Conservation (phyloP, 257 asterid genomes). For the Ehretia macrophylla region DNA sequence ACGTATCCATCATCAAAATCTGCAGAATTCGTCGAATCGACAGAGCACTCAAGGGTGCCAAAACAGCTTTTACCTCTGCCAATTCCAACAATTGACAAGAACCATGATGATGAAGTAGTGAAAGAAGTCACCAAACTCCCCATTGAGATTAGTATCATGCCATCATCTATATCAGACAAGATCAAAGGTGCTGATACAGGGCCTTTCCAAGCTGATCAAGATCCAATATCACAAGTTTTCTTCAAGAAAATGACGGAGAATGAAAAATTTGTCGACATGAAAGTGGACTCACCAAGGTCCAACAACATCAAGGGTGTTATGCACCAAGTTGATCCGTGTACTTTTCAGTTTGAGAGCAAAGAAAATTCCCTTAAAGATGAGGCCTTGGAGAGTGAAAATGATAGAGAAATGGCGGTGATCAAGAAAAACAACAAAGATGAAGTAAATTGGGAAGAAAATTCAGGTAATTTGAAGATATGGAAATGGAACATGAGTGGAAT, state of each 20-base stretch:
- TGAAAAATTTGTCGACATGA: constrained; percentile 67
- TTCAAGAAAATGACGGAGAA: constrained; percentile 64
- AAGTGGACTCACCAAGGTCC: constrained; percentile 61
- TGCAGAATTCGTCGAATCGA: constrained; percentile 31
- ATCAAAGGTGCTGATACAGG: background rate
- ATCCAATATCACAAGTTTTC: constrained; percentile 63
- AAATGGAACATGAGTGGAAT: constrained; percentile 64
- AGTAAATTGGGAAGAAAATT: constrained; percentile 8
- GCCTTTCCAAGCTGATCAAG: constrained; percentile 26
- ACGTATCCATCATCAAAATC: constrained; percentile 33
- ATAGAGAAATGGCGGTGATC: constrained; percentile 17
- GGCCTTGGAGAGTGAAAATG: constrained; percentile 12
- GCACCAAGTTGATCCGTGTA: constrained; percentile 30
- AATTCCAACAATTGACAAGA: constrained; percentile 8
- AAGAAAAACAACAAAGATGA: constrained; percentile 4
- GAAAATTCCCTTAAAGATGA: constrained; percentile 18
- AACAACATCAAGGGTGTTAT: constrained; percentile 19
- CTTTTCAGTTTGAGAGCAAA: constrained; percentile 37
- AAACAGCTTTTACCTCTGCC: constrained; percentile 31
- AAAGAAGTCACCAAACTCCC: constrained; percentile 13
- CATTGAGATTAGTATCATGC: constrained; percentile 12
- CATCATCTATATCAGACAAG: constrained; percentile 11
- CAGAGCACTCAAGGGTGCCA: constrained; percentile 15
- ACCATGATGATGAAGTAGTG: constrained; percentile 14
- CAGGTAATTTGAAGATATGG: constrained; percentile 42